Conservation (phyloP, 148 eudicot species). For the Vaccinium macrocarpon region DNA sequence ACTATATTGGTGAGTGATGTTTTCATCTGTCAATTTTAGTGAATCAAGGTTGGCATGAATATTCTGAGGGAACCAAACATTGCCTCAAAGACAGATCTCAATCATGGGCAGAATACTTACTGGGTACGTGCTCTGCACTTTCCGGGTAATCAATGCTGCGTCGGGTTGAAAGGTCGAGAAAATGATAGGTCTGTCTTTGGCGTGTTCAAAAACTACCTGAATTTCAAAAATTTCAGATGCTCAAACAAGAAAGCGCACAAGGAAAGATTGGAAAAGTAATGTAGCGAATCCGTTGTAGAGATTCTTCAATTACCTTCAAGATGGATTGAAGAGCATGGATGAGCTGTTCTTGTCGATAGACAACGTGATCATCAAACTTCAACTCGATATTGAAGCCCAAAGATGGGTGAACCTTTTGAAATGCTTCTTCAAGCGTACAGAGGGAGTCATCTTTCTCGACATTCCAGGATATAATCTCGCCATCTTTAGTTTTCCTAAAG, state of each 20-base stretch:
- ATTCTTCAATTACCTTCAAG: slow-evolving; percentile 28
- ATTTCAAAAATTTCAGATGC: neutral
- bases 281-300: neutral
- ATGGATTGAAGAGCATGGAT: slow-evolving; percentile 42
- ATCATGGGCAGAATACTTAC: slow-evolving; percentile 26
- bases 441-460: slow-evolving; percentile 59
- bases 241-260: neutral
- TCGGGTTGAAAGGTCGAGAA: slow-evolving; percentile 87
- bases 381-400: slow-evolving; percentile 82
- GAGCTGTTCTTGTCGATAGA: slow-evolving; percentile 50
- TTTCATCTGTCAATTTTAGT: neutral
- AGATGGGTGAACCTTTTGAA: slow-evolving; percentile 50
- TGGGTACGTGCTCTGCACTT: slow-evolving; percentile 72
- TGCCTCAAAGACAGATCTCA: slow-evolving; percentile 13
- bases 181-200: slow-evolving; percentile 63
- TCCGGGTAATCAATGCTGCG: slow-evolving; percentile 63
- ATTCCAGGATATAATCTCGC: slow-evolving; percentile 50
- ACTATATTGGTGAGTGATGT: neutral
- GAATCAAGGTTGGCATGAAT: neutral
- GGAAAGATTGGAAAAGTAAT: neutral
- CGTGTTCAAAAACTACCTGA: slow-evolving; percentile 56
- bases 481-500: slow-evolving; percentile 67
- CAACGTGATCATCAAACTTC: slow-evolving; percentile 74
- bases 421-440: slow-evolving; percentile 76
- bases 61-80: neutral